Evolutionary conservation across 2,329 filamentous ascomycete species (phyloP).

Genomic region (Penicillium sp.): DNA sequence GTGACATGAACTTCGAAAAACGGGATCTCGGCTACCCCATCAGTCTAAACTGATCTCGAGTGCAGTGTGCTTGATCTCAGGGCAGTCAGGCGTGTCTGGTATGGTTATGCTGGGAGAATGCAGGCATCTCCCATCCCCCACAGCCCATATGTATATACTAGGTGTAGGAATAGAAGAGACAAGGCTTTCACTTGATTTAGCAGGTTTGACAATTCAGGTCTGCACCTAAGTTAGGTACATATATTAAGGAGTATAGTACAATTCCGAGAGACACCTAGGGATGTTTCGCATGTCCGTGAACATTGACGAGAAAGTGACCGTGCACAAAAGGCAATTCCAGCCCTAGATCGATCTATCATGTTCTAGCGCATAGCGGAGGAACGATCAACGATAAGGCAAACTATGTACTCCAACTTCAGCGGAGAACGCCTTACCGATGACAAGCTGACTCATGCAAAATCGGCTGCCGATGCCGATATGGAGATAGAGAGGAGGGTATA

Average conservation of each 20-base stretch:
- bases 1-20: neutral
- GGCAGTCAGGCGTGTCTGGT: neutral
- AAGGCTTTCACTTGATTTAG: neutral
- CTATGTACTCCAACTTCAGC: neutral
- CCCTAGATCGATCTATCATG: neutral
- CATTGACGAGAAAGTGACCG: neutral
- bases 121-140: constrained; percentile 19
- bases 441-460: constrained; percentile 21
- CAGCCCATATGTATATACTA: constrained; percentile 18
- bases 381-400: neutral
- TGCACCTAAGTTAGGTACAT: no score
- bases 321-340: neutral
- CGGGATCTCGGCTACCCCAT: neutral
- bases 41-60: neutral
- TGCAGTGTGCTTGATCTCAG: neutral
- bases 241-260: neutral
- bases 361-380: neutral
- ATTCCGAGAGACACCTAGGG: neutral
- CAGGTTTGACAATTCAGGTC: neutral
- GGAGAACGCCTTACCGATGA: constrained; percentile 22
- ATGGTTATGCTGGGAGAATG: constrained; percentile 15
- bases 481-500: constrained; percentile 4
- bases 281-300: neutral
- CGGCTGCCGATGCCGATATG: neutral
- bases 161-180: constrained; percentile 1